phyloP scores from a whole-genome alignment of 176 grass and related monocot species.

The Lolium perenne region DNA sequence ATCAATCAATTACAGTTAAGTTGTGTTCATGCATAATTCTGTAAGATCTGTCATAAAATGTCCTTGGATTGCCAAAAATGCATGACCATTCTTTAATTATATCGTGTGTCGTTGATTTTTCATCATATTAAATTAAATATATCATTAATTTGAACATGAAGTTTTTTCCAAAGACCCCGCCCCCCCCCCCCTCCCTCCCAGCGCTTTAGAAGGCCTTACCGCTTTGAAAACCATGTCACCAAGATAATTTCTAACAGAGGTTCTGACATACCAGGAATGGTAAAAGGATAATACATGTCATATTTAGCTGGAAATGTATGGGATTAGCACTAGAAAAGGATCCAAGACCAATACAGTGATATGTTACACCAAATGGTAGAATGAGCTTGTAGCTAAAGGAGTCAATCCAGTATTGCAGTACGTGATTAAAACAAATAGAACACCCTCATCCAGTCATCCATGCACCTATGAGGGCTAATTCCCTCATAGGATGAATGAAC shows the following conservation, averaged over 20 bases:
- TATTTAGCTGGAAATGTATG: slow-evolving; percentile 16
- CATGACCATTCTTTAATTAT: slow-evolving; percentile 9
- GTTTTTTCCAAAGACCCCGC: neutral
- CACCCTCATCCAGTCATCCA: neutral
- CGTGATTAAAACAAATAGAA: slow-evolving; percentile 23
- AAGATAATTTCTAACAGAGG: slow-evolving; percentile 31
- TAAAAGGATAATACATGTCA: slow-evolving; percentile 23
- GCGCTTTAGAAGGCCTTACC: too few relatives aligned
- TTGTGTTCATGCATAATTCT: slow-evolving; percentile 29
- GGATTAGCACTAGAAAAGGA: slow-evolving; percentile 21
- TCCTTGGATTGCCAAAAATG: slow-evolving; percentile 4
- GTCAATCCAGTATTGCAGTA: neutral
- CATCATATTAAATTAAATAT: slow-evolving; percentile 13
- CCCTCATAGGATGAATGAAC: neutral
- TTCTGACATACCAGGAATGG: neutral
- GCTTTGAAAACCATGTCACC: neutral
- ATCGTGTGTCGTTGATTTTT: neutral
- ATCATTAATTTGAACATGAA: neutral
- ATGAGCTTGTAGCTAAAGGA: slow-evolving; percentile 15
- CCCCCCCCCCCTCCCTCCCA: too few relatives aligned
- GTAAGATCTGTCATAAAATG: neutral
- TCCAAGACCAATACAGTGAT: slow-evolving; percentile 15
- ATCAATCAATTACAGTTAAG: slow-evolving; percentile 35
- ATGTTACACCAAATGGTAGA: slow-evolving; percentile 7
- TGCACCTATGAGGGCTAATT: slow-evolving; percentile 1